These are phyloP conservation scores for Oryza nivara DNA, from an alignment of 176 grass and related monocot species.

Conservation along the genomic window DNA sequence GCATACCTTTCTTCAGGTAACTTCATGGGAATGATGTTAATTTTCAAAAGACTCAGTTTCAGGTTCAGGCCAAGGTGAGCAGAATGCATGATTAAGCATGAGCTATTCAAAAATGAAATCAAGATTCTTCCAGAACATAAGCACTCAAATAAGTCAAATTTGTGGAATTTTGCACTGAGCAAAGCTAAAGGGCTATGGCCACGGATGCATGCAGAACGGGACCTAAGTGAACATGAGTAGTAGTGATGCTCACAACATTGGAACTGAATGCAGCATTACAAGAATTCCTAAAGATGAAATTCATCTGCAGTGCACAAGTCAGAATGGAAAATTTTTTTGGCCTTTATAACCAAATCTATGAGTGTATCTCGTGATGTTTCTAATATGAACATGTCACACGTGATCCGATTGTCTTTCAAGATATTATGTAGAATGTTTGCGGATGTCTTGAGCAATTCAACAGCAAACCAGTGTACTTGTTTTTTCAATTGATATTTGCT, in stretches of 20 bases:
- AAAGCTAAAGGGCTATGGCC: not conserved
- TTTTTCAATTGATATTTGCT: too few relatives aligned
- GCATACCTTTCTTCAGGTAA: not conserved
- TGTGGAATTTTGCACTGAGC: constrained; percentile 6
- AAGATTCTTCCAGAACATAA: not conserved
- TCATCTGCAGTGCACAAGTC: not conserved
- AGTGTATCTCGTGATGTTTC: not conserved
- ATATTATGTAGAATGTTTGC: too few relatives aligned
- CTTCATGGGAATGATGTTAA: constrained; percentile 11
- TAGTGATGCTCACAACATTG: not conserved
- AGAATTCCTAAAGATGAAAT: not conserved
- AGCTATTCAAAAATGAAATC: constrained; percentile 18
- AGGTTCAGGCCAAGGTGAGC: not conserved
- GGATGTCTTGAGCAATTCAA: too few relatives aligned
- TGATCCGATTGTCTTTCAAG: not conserved
- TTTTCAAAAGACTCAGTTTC: not conserved
- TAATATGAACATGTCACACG: not conserved
- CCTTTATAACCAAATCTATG: not conserved
- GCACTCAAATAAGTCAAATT: constrained; percentile 18
- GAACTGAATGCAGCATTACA: not conserved
- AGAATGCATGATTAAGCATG: not conserved
- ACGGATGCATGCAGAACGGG: constrained; percentile 24
- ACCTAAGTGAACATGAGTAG: not conserved
- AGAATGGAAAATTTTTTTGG: not conserved
- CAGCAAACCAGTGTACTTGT: too few relatives aligned